Percentiles rank a stretch among this genome's conserved stretches.
Conservation (phyloP, 768 basidiomycete genomes). For the Sarcodon sp. region DNA sequence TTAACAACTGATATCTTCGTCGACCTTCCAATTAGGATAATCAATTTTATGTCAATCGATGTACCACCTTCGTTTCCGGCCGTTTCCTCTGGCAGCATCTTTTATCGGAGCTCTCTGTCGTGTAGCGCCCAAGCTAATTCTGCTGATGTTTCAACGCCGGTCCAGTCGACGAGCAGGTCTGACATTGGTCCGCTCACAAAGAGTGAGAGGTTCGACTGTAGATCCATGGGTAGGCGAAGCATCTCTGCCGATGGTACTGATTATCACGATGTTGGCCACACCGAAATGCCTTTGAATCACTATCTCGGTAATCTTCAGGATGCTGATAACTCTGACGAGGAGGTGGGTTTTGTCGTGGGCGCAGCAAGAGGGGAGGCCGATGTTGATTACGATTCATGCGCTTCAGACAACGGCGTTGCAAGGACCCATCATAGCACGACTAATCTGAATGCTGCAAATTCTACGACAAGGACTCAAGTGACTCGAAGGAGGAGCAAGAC, state of each 20-base stretch:
- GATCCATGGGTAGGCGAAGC: too few species aligned
- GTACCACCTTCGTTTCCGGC: constrained; percentile 35
- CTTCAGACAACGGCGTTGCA: too few species aligned
- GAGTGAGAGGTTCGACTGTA: too few species aligned
- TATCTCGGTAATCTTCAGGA: constrained; percentile 7
- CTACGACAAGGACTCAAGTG: too few species aligned
- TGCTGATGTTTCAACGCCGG: not conserved
- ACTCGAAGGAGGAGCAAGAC: too few species aligned
- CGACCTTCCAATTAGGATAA: constrained; percentile 59
- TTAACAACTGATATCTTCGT: constrained; percentile 53
- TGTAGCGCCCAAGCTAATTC: not conserved
- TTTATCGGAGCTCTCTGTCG: not conserved
- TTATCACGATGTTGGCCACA: too few species aligned
- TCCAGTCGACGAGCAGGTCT: too few species aligned
- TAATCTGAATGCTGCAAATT: too few species aligned
- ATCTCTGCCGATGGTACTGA: too few species aligned
- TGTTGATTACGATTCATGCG: too few species aligned
- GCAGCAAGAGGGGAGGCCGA: not conserved
- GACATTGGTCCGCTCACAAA: too few species aligned
- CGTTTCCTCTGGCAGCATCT: constrained; percentile 10
- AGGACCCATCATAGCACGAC: too few species aligned
- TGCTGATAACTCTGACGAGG: constrained; percentile 10
- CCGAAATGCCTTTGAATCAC: not conserved
- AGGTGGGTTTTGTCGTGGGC: constrained; percentile 8
- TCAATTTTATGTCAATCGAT: constrained; percentile 82